Conservation (phyloP, 176 grass and related monocot species). For the Olyra latifolia region DNA sequence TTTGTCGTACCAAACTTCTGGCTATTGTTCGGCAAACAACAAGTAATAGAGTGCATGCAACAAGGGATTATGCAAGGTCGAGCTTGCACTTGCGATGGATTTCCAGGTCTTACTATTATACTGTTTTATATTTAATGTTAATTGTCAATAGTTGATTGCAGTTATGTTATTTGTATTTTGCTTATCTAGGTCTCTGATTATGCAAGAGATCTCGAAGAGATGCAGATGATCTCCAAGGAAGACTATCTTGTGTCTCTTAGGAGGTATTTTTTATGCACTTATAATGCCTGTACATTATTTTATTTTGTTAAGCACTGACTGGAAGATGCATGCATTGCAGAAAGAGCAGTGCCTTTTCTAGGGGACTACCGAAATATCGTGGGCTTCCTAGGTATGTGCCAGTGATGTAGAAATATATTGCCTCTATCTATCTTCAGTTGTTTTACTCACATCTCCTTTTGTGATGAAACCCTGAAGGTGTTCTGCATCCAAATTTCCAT, state of each 20-base stretch:
- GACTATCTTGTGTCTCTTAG: slow-evolving; percentile 98
- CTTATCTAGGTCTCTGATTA: slow-evolving; percentile 89
- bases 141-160: slow-evolving; percentile 15
- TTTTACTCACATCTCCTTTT: neutral
- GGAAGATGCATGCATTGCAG: slow-evolving; percentile 47
- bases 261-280: slow-evolving; percentile 62
- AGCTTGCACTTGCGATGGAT: neutral
- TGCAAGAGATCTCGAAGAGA: slow-evolving; percentile 99
- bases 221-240: slow-evolving; percentile 96
- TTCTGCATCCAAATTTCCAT: neutral
- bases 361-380: slow-evolving; percentile 93
- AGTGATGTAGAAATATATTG: slow-evolving; percentile 13
- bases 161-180: slow-evolving; percentile 34
- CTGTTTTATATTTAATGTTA: slow-evolving; percentile 3
- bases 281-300: slow-evolving; percentile 10
- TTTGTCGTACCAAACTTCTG: too few relatives aligned
- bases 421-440: neutral
- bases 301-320: slow-evolving; percentile 48
- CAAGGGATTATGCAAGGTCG: too few relatives aligned
- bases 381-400: slow-evolving; percentile 75
- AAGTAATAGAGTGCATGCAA: too few relatives aligned
- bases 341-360: slow-evolving; percentile 98
- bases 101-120: neutral
- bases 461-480: neutral
- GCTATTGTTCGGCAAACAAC: too few relatives aligned